Base-by-base conservation (phyloP, 2,329 filamentous ascomycete species). In the Ophiocordyceps robertsii region DNA sequence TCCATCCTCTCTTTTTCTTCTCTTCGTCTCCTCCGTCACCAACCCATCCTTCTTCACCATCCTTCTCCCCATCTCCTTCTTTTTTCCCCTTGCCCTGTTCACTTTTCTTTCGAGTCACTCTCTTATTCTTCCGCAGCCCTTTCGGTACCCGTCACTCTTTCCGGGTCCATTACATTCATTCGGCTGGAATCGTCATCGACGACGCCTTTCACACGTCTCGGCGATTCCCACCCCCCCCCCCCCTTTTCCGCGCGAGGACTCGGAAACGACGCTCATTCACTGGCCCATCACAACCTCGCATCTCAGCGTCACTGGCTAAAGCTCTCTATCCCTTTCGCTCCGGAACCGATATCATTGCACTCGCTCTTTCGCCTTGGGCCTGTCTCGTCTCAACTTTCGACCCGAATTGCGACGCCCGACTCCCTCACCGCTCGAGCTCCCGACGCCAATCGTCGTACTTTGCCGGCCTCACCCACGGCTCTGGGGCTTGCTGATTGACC, bases 141-240 rank as follows among this genome's bases (percentile, higher is more conserved):
- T 54, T 57, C 55, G 62, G 62, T 59, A 56, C 64, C 67, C 68
- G 66, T 67, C 69, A 72, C 66, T 72, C 69, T 56, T 70, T 72
- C 59, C 67, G 61, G 63, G 60, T 59, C 60, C 58, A 63, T 67
- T 65, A 57, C 66, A 62, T 61, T 65, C 61, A 50, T 60, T 63
- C 50, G 57, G 55, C 57, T 60, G 50, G 46, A 48, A 42, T 51
- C 46, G 42, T 38, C 33, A 42, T 39, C 36, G 45, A 43, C 46
- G 40, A 44, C 40, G 40, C 44, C 36, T 12, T 49, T 48, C 43
- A 38, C 19, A 46, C 38, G 39, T 45, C 43, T 45, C 43, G 38
- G 39, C 44, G 37, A 40, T 37, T 39, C 43, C 41, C 19, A 19
- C 19, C 6, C 17, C 9, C 19, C 19, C 19, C 17, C 9, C 30